A percentile compares a stretch with the other conserved stretches of the same genome.
Evolutionary conservation across 108 stramenopile genomes (phyloP).

Genomic region (Licmophora abbreviata): DNA sequence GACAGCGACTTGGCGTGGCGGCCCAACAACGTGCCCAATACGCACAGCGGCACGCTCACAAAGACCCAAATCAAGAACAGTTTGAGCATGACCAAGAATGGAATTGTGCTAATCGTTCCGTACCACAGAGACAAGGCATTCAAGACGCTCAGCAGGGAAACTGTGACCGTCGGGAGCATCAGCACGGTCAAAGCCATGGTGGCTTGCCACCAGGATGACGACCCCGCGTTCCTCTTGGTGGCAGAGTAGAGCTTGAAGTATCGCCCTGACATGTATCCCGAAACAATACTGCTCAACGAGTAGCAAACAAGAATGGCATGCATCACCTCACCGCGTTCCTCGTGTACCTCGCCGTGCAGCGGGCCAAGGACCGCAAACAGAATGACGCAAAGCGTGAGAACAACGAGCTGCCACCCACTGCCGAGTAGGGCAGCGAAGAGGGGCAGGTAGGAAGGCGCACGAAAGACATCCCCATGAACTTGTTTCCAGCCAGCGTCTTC

Average conservation of each 20-base stretch:
- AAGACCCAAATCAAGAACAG: slow-evolving; percentile 90
- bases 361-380: slow-evolving; percentile 90
- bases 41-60: slow-evolving; percentile 89
- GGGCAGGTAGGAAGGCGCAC: slow-evolving; percentile 76
- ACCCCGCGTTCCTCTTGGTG: slow-evolving; percentile 21
- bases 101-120: slow-evolving; percentile 88
- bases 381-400: slow-evolving; percentile 87
- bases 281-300: slow-evolving; percentile 80
- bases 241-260: slow-evolving; percentile 87
- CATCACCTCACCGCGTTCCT: slow-evolving; percentile 92
- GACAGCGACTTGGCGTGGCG: slow-evolving; percentile 59
- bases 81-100: slow-evolving; percentile 84
- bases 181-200: slow-evolving; percentile 91
- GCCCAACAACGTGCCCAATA: slow-evolving; percentile 90
- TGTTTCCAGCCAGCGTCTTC: slow-evolving; percentile 98
- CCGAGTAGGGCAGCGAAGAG: slow-evolving; percentile 89
- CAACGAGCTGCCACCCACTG: slow-evolving; percentile 92
- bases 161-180: slow-evolving; percentile 75
- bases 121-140: slow-evolving; percentile 80
- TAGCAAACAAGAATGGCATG: slow-evolving; percentile 86
- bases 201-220: slow-evolving; percentile 48
- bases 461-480: slow-evolving; percentile 98
- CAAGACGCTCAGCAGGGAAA: slow-evolving; percentile 54
- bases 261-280: slow-evolving; percentile 83
- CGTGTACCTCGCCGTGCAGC: slow-evolving; percentile 92